Evolutionary conservation across 192 early-diverging fungal genomes (phyloP).

Genomic region (Coemansia sp.): DNA sequence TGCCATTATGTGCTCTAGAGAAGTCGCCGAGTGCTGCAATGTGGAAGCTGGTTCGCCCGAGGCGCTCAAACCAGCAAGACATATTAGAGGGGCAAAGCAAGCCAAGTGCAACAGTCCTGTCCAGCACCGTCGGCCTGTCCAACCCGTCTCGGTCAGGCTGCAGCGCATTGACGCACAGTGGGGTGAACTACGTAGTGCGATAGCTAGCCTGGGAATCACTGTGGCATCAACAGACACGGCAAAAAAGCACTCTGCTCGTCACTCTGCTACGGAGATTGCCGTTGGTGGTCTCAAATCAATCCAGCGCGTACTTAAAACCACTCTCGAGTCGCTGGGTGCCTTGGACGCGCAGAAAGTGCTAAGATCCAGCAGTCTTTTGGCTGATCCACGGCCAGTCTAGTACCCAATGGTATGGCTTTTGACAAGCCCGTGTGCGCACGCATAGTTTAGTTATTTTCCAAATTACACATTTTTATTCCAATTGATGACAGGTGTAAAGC

Average conservation of each 20-base stretch:
- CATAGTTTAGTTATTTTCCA: not conserved
- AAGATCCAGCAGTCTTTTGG: not conserved
- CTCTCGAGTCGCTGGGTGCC: slow-evolving; percentile 6
- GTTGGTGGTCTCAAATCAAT: slow-evolving; percentile 27
- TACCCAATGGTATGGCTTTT: not conserved
- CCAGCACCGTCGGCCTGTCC: slow-evolving; percentile 16
- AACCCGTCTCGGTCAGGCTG: slow-evolving; percentile 22
- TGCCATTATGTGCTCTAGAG: not conserved
- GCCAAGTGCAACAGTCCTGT: not conserved
- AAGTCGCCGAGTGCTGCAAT: not conserved
- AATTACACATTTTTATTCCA: not conserved
- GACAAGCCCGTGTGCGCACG: not conserved
- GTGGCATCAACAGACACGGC: not conserved
- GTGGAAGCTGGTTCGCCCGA: not conserved
- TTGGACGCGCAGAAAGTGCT: not conserved
- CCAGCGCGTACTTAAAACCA: slow-evolving; percentile 20
- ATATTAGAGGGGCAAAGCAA: not conserved
- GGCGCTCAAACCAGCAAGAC: not conserved
- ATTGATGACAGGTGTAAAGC: no score
- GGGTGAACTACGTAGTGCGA: slow-evolving; percentile 7
- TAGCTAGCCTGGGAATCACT: slow-evolving; percentile 9
- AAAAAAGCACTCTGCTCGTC: not conserved
- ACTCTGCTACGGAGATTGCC: slow-evolving; percentile 3
- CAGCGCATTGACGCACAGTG: slow-evolving; percentile 26
- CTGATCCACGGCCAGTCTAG: not conserved